phyloP scores from a whole-genome alignment of 352 stramenopile species.

The Thalassiosira pacifica region DNA sequence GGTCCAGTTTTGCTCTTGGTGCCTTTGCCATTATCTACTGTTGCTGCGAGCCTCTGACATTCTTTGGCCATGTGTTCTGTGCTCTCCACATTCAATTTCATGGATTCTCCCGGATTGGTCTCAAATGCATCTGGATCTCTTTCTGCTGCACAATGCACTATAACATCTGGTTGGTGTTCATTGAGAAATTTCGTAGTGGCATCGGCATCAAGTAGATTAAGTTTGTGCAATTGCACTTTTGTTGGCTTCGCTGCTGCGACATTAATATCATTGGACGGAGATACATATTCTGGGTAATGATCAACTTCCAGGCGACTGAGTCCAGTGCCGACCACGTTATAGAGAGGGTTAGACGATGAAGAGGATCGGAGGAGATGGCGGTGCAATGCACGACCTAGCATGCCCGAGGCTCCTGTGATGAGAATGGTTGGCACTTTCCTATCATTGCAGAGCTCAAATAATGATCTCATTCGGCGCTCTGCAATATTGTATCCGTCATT shows the following conservation, averaged over 20 bases:
- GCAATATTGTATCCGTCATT: slow-evolving; percentile 3
- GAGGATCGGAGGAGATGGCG: slow-evolving; percentile 17
- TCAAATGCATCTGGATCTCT: slow-evolving; percentile 56
- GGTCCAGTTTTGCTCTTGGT: neutral
- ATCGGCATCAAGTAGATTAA: slow-evolving; percentile 51
- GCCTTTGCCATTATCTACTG: neutral
- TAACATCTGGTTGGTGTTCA: slow-evolving; percentile 35
- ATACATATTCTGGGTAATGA: slow-evolving; percentile 50
- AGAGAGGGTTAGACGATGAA: neutral
- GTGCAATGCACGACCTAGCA: slow-evolving; percentile 57
- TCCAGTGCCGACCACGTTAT: slow-evolving; percentile 38
- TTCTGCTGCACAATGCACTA: slow-evolving; percentile 58
- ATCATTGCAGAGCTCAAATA: slow-evolving; percentile 41
- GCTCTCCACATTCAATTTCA: slow-evolving; percentile 50
- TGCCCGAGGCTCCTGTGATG: slow-evolving; percentile 56
- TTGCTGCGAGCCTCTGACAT: slow-evolving; percentile 20
- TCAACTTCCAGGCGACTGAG: slow-evolving; percentile 30
- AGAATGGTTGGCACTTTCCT: slow-evolving; percentile 24
- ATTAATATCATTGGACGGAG: neutral
- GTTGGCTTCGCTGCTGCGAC: neutral
- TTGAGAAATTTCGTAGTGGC: slow-evolving; percentile 38
- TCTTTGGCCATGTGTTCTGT: slow-evolving; percentile 49
- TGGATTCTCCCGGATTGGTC: slow-evolving; percentile 39
- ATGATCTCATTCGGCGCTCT: slow-evolving; percentile 43
- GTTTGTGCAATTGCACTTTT: slow-evolving; percentile 25